Percentiles rank a stretch among this genome's conserved stretches.
These are phyloP conservation scores for Prunus salicina DNA, from an alignment of 306 rosid species.

Conservation along the genomic window DNA sequence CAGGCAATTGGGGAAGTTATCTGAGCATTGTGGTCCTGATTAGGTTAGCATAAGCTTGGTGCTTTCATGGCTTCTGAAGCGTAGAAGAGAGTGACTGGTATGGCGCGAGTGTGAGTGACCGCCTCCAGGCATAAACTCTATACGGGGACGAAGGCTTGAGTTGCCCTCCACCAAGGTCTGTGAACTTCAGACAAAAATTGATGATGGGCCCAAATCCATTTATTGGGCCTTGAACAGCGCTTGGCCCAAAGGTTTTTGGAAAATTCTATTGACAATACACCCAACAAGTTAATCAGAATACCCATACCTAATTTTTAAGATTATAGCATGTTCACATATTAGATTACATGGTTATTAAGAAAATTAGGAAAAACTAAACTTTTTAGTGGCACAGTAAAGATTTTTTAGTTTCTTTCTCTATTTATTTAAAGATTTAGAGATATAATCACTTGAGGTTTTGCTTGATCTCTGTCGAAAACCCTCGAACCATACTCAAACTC, in stretches of 20 bases:
- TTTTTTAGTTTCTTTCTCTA: too few species aligned
- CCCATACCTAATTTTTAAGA: too few species aligned
- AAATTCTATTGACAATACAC: too few species aligned
- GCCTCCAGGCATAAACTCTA: conserved; percentile 45
- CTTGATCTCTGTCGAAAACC: too few species aligned
- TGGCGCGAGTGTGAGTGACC: neutral
- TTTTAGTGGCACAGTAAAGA: too few species aligned
- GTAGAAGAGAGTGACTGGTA: neutral
- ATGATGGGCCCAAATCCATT: neutral
- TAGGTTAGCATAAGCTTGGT: neutral
- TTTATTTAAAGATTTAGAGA: too few species aligned
- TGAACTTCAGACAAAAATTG: neutral
- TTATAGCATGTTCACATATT: too few species aligned
- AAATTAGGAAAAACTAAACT: too few species aligned
- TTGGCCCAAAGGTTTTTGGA: neutral
- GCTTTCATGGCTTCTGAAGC: conserved; percentile 26
- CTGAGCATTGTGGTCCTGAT: conserved; percentile 3
- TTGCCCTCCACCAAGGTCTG: neutral
- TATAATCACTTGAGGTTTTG: too few species aligned
- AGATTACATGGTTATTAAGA: too few species aligned
- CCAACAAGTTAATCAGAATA: too few species aligned
- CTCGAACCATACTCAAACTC: too few species aligned
- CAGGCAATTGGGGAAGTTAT: neutral
- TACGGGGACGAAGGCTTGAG: conserved; percentile 12
- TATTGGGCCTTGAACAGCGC: neutral